Evolutionary conservation across 768 basidiomycete species (phyloP), one percentile per base, ranked within the genome.

Genomic region (Scleroderma citrinum): DNA sequence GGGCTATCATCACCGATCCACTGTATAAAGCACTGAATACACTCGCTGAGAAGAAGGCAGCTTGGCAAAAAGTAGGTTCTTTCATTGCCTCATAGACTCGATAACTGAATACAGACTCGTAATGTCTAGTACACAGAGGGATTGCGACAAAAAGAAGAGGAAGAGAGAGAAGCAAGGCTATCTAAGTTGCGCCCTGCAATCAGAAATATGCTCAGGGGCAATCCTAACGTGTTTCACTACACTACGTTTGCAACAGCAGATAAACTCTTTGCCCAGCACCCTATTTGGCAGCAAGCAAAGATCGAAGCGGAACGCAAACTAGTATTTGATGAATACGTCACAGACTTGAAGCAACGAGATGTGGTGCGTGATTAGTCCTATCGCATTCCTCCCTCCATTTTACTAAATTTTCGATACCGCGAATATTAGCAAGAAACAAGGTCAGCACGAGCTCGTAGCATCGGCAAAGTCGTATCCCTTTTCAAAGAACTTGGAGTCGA

Each of bases 1-100:
- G 94, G 63, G 87, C 91, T 59, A 92, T 96, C 68, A 95, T 99
- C 69, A 97, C 92, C 59, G 95, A 98, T 73, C 95, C 96, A 38
- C 69, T 96, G 56, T 99, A 97, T 72, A 94, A 92, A 72, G 87
- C 92, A 38, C 75, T 99, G 52, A 88, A 87, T 63, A 92, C 87
- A 39, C 76, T 97, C 42, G 92, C 92, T 14, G 93, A 99, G 71
- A 94, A 93, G 72, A 98, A 96, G 71, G 74, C 83, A 47, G 82
- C 85, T 48, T 99, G 90, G 81, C 90, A 94, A 69, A 92, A 93
- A 79, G 93, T 92, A 47, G 34, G 78, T 63, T 20, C 13, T 32
- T n/a, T n/a, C 21, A 16, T 42, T 30, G 16, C 30, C 45, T 26
- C 2, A 40, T 32, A 13, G 26, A 21, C 38, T 6, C 7, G 20